These are phyloP conservation scores for Globisporangium middletonii DNA, from an alignment of 352 stramenopile species.

Conservation along the genomic window DNA sequence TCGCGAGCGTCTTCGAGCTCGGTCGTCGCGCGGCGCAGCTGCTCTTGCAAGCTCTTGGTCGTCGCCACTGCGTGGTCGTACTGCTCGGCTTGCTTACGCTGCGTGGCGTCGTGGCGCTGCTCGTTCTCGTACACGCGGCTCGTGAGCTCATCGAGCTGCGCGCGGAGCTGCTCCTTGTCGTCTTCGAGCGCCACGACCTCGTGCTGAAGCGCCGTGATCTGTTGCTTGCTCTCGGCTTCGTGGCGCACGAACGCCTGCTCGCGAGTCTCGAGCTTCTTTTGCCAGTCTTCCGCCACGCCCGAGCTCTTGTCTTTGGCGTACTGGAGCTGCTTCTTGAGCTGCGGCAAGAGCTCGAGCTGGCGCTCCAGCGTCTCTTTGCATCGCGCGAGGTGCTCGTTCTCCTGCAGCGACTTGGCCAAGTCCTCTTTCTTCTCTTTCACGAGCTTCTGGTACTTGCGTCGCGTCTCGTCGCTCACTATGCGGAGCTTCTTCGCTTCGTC, in stretches of 20 bases:
- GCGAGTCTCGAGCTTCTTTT: slow-evolving; percentile 29
- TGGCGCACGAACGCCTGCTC: slow-evolving; percentile 50
- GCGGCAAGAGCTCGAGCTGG: slow-evolving; percentile 37
- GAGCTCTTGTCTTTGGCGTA: slow-evolving; percentile 37
- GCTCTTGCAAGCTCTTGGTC: slow-evolving; percentile 28
- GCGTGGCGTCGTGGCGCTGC: slow-evolving; percentile 11
- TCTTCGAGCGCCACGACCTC: slow-evolving; percentile 20
- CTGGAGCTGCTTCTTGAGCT: slow-evolving; percentile 48
- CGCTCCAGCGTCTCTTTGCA: slow-evolving; percentile 24
- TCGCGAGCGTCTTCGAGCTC: slow-evolving; percentile 23
- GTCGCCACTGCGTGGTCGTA: slow-evolving; percentile 18
- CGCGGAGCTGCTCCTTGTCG: slow-evolving; percentile 22
- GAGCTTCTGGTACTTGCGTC: slow-evolving; percentile 36
- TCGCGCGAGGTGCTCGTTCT: slow-evolving; percentile 35
- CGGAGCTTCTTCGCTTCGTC: slow-evolving; percentile 33
- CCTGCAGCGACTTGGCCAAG: slow-evolving; percentile 34
- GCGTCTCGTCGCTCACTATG: slow-evolving; percentile 16
- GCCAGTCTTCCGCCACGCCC: slow-evolving; percentile 24
- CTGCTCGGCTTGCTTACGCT: slow-evolving; percentile 20
- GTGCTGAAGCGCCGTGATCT: slow-evolving; percentile 19
- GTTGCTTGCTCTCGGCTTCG: slow-evolving; percentile 38
- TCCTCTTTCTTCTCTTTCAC: slow-evolving; percentile 55
- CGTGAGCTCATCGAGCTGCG: slow-evolving; percentile 23
- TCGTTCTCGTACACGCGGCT: slow-evolving; percentile 17
- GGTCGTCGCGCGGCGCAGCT: slow-evolving; percentile 21